A percentile compares a stretch with the other conserved stretches of the same genome.
Conservation (phyloP, 495 filamentous ascomycete species). For the Penicillium pancosmium region DNA sequence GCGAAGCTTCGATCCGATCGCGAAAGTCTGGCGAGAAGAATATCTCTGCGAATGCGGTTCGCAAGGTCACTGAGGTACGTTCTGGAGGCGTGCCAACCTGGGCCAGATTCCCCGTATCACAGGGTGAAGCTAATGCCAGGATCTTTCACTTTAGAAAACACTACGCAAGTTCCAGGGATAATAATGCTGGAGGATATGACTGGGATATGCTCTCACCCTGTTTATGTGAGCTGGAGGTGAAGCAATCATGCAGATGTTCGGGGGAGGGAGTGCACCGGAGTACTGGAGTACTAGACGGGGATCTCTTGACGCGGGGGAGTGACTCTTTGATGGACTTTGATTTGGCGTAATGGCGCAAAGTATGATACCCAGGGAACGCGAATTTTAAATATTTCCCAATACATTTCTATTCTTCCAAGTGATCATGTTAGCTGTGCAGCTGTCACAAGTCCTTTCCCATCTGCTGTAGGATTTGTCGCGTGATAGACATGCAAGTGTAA, state of each 20-base stretch:
- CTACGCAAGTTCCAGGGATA: slow-evolving; percentile 80
- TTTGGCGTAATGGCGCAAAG: background rate
- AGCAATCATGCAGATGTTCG: no score
- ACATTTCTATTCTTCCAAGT: background rate
- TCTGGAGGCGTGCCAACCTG: no score
- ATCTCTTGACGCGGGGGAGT: background rate
- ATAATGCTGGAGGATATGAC: slow-evolving; percentile 13
- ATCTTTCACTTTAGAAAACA: slow-evolving; percentile 52
- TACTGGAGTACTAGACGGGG: background rate
- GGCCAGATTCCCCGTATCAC: no score
- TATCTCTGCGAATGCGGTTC: slow-evolving; percentile 72
- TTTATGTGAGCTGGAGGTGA: no score
- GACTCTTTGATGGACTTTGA: background rate
- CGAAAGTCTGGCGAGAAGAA: slow-evolving; percentile 73
- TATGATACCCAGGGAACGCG: no score
- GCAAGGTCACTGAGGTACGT: slow-evolving; percentile 75
- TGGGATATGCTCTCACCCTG: no score
- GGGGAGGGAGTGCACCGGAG: no score
- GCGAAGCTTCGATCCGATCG: slow-evolving; percentile 76
- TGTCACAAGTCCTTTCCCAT: no score
- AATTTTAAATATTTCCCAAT: no score
- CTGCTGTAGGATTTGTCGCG: no score
- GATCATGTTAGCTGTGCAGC: no score
- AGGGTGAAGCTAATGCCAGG: background rate
- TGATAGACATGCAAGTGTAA: background rate